Evolutionary conservation across 768 basidiomycete genomes (phyloP).

Genomic region (Mycena vitilis): DNA sequence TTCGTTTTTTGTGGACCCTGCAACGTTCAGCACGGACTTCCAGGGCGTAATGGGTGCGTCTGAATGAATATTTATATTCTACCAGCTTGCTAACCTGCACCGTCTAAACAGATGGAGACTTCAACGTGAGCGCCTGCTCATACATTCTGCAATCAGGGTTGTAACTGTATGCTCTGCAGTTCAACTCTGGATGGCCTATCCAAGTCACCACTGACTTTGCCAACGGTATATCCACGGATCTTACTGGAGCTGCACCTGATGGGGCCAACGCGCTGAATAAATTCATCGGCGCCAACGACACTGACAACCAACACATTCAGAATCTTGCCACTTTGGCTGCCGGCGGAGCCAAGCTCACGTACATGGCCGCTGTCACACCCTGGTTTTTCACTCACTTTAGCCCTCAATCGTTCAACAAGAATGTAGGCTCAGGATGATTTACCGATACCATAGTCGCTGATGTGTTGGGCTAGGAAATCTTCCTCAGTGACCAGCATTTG

Average conservation of each 20-base stretch:
- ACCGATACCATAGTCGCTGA: conserved; percentile 8
- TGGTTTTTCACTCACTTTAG: conserved; percentile 88
- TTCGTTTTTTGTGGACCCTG: conserved; percentile 73
- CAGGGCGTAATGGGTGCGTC: conserved; percentile 49
- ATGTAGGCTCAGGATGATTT: conserved; percentile 55
- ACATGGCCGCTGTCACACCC: conserved; percentile 71
- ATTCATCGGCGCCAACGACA: conserved; percentile 60
- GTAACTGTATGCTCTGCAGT: conserved; percentile 54
- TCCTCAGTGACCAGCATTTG: conserved; percentile 74
- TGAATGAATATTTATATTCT: no score
- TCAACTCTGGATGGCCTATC: conserved; percentile 86
- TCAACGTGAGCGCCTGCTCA: conserved; percentile 59
- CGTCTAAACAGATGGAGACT: conserved; percentile 56
- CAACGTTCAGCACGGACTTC: conserved; percentile 56
- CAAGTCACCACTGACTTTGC: conserved; percentile 61
- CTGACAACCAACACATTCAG: conserved; percentile 67
- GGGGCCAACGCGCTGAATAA: conserved; percentile 46
- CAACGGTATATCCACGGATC: conserved; percentile 38
- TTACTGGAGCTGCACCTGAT: conserved; percentile 32
- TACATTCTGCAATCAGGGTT: conserved; percentile 8
- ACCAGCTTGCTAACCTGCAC: no score
- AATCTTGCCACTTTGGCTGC: conserved; percentile 49
- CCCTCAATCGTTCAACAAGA: conserved; percentile 75
- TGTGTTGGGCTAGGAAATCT: conserved; percentile 62
- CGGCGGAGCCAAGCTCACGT: conserved; percentile 42